Evolutionary conservation across 2,329 filamentous ascomycete species (phyloP), one percentile per base, ranked within the genome.

Genomic region (Stachybotrys elegans): DNA sequence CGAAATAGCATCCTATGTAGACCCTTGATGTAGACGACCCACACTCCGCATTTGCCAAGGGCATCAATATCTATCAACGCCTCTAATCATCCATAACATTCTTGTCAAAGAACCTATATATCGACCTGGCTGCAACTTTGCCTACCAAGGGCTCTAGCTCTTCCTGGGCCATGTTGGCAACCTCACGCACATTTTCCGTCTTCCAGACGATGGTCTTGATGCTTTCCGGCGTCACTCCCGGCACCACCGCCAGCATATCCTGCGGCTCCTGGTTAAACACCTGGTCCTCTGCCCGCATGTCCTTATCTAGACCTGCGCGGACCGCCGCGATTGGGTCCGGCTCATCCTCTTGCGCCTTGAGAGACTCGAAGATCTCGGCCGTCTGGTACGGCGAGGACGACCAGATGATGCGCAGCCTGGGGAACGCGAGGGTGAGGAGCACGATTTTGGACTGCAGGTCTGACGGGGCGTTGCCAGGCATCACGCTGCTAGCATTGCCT

Each of bases 361-460:
- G 78, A 52, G 89, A 84, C 56, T 91, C 85, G 61, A 98, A 97
- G 49, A 98, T 97, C 69, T 97, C 91, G 2, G 93, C 93, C 1
- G 93, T 97, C 64, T 98, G 91, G 60, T 95, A 95, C 0, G 93
- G 92, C 11, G 85, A 90, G 8, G 81, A 88, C 8, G 87, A 93
- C 93, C 93, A 98, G 55, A 98, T 89, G 54, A 98, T 86, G 51
- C 88, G 85, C 40, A 98, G 76, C 19, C 81, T 81, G 0, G 93
- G 93, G 56, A 97, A 98, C 0, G 92, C 88, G 5, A 98, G 78
- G 0, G 91, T 96, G 17, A 98, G 77, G 36, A 97, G 81, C 12
- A 96, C 93, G 37, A 98, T 75, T 65, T 96, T 93, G 49, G 86
- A 85, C 62, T 98, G 93, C 23, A 96, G 74, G 59, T 96, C 93